Evolutionary conservation across 1,284 basidiomycete species (phyloP), one percentile per base, ranked within the genome.

Genomic region (Omphalotus olearius): DNA sequence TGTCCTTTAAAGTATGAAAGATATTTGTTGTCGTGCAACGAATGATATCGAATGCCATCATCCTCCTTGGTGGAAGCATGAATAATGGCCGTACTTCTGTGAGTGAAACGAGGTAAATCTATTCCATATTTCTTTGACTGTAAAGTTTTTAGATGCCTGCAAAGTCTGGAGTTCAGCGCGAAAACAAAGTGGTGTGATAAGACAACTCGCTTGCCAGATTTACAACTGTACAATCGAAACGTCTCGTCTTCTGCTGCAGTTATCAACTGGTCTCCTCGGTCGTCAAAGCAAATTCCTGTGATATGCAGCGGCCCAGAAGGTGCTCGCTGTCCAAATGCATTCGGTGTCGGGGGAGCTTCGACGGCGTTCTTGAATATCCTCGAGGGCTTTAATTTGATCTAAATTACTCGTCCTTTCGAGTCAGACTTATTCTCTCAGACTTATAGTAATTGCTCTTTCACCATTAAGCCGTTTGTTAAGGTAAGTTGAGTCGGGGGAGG

Each of bases 51-150:
- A 55, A 99, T 83, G 1, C 91, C 93, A 62, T 98, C 91, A 65
- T 98, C 91, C 66, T 91, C 91, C 67, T 97, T 98, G 5, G 95
- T 98, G 1, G 92, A 95, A 1, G 96, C 92, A 64, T 98, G 86
- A 2, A 99, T 68, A 51, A 98, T 87, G 4, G 87, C 82, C 0
- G 84, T 84, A 54, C 81, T 84, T 61, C 89, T 89, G 71, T 99
- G 97, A 0, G 96, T 98, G 64, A 98, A 98, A 2, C 94, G 83
- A 14, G 93, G 92, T 14, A 97, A 80, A 65, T 95, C 90, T 26
- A 93, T 89, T 1, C 97, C 97, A 67, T 99, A 99, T 68, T 99
- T 99, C 67, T 95, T 93, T 0, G 94, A 98, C 60, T 89, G 84
- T 3, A 95, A 69, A 1, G 84, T 88, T 67, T 92, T 92, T 35